phyloP scores from a whole-genome alignment of 2,329 filamentous ascomycete species.

The Calonectria leucothoes region DNA sequence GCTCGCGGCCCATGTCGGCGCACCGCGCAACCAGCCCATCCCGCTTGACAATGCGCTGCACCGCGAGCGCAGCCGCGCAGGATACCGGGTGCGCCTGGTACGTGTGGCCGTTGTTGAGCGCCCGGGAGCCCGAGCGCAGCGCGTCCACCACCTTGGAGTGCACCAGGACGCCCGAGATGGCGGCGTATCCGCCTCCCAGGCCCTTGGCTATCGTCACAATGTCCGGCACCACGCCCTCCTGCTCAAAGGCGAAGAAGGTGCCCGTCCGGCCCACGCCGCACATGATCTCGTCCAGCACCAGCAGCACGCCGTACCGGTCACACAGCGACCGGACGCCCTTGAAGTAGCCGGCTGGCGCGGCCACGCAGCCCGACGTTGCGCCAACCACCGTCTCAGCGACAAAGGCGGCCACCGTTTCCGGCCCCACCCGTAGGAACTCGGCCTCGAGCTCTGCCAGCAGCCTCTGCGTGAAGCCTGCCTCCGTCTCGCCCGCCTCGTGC shows the following conservation, averaged over 20 bases:
- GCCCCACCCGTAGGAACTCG: slow-evolving; percentile 56
- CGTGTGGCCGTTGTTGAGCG: slow-evolving; percentile 69
- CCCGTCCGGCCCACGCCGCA: slow-evolving; percentile 71
- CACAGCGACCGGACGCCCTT: slow-evolving; percentile 61
- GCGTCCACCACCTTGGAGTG: slow-evolving; percentile 43
- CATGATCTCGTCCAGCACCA: slow-evolving; percentile 72
- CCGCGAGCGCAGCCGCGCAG: slow-evolving; percentile 53
- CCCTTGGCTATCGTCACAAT: slow-evolving; percentile 71
- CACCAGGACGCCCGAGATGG: slow-evolving; percentile 68
- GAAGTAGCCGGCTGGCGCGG: slow-evolving; percentile 63
- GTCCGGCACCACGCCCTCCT: slow-evolving; percentile 58
- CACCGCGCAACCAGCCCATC: slow-evolving; percentile 44
- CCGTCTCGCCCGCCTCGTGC: slow-evolving; percentile 9
- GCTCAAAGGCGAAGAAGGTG: slow-evolving; percentile 68
- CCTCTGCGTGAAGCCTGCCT: slow-evolving; percentile 18
- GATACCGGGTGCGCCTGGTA: slow-evolving; percentile 55
- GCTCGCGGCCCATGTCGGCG: slow-evolving; percentile 8
- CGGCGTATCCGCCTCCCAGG: slow-evolving; percentile 66
- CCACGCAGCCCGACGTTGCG: slow-evolving; percentile 61
- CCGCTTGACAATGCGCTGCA: slow-evolving; percentile 52
- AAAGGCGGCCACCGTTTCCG: slow-evolving; percentile 58
- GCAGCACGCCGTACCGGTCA: slow-evolving; percentile 61
- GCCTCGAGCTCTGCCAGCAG: slow-evolving; percentile 51
- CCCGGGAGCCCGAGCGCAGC: slow-evolving; percentile 23
- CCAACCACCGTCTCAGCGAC: slow-evolving; percentile 58